Percentiles rank a stretch among this genome's conserved stretches.
phyloP scores from a whole-genome alignment of 1,139 yeast genomes.

The Candida pseudocylindracea region DNA sequence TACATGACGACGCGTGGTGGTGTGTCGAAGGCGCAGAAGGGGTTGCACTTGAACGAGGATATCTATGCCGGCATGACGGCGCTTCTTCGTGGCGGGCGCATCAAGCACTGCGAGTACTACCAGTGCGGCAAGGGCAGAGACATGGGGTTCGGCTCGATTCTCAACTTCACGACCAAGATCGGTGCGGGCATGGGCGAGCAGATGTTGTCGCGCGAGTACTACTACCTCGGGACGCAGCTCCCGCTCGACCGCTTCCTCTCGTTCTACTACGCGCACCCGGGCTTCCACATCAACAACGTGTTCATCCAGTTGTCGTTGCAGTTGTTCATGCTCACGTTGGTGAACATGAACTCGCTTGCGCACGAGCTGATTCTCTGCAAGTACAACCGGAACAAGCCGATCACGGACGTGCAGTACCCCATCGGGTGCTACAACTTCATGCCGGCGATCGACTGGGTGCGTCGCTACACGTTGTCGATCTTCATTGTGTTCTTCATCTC shows the following conservation, averaged over 20 bases:
- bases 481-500: slow-evolving; percentile 97
- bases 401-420: slow-evolving; percentile 71
- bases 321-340: slow-evolving; percentile 74
- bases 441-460: slow-evolving; percentile 90
- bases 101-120: slow-evolving; percentile 96
- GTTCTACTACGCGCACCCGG: slow-evolving; percentile 96
- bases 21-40: slow-evolving; percentile 97
- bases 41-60: slow-evolving; percentile 96
- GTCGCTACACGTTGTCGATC: slow-evolving; percentile 92
- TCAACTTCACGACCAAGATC: slow-evolving; percentile 96
- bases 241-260: slow-evolving; percentile 95
- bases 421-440: slow-evolving; percentile 81
- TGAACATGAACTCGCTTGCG: slow-evolving; percentile 79
- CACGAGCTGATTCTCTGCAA: slow-evolving; percentile 76
- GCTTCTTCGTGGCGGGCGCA: slow-evolving; percentile 92
- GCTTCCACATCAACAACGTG: slow-evolving; percentile 95
- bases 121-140: slow-evolving; percentile 99
- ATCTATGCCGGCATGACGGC: slow-evolving; percentile 99
- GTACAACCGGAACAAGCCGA: slow-evolving; percentile 67
- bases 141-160: slow-evolving; percentile 95
- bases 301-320: slow-evolving; percentile 90
- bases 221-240: slow-evolving; percentile 90
- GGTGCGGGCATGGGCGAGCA: slow-evolving; percentile 99
- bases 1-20: slow-evolving; percentile 98
- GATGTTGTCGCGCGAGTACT: slow-evolving; percentile 95